Percentiles rank a stretch among this genome's conserved stretches.
phyloP scores from a whole-genome alignment of 2,329 filamentous ascomycete genomes.

The Neonectria faginata region DNA sequence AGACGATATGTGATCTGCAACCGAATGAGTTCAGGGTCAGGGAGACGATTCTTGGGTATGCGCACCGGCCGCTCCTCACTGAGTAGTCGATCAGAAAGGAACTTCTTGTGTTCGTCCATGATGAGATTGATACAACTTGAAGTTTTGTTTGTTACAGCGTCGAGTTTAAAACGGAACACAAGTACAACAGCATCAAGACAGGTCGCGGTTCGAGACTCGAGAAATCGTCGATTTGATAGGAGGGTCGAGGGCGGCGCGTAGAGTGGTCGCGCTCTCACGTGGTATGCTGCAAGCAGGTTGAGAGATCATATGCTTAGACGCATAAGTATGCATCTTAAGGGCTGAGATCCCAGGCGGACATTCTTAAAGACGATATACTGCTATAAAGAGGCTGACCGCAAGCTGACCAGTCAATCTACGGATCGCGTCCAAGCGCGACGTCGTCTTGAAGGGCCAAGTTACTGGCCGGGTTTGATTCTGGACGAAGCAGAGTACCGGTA shows the following conservation, averaged over 20 bases:
- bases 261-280: conserved; percentile 52
- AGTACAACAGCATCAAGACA: background rate
- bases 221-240: conserved; percentile 26
- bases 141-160: background rate
- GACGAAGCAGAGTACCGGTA: background rate
- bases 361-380: conserved; percentile 12
- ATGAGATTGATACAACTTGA: background rate
- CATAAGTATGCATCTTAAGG: background rate
- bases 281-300: conserved; percentile 20
- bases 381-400: conserved; percentile 13
- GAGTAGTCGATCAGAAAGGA: conserved; percentile 80
- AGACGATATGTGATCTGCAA: conserved; percentile 85
- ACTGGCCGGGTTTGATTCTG: background rate
- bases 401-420: conserved; percentile 28
- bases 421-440: conserved; percentile 43
- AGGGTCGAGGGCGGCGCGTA: conserved; percentile 33
- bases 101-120: conserved; percentile 76
- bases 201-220: conserved; percentile 14
- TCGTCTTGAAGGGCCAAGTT: background rate
- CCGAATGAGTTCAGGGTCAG: conserved; percentile 11
- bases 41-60: conserved; percentile 19
- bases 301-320: background rate
- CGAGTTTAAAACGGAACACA: background rate
- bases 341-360: background rate
- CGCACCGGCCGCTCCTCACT: conserved; percentile 79